A percentile compares a stretch with the other conserved stretches of the same genome.
These are phyloP conservation scores for Aureobasidium vineae DNA, from an alignment of 2,329 filamentous ascomycete genomes.

Conservation along the genomic window DNA sequence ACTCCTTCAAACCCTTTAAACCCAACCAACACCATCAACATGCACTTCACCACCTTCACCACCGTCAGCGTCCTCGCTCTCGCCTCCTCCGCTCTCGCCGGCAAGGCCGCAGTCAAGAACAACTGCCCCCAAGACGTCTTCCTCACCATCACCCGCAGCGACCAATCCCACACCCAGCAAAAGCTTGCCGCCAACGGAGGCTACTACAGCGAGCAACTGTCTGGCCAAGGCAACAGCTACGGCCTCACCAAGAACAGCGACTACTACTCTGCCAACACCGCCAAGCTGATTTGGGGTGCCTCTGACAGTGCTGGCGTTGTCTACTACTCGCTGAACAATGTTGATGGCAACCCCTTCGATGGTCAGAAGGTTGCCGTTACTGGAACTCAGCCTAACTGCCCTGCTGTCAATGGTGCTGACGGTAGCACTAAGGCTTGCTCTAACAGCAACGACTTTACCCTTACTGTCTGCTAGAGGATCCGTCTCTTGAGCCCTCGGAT, in stretches of 20 bases:
- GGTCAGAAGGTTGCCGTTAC: slow-evolving; percentile 30
- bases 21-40: slow-evolving; percentile 27
- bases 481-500: not conserved
- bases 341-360: slow-evolving; percentile 35
- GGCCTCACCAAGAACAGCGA: slow-evolving; percentile 34
- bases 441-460: slow-evolving; percentile 23
- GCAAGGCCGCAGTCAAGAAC: slow-evolving; percentile 33
- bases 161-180: slow-evolving; percentile 29
- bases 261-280: slow-evolving; percentile 32
- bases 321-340: slow-evolving; percentile 36
- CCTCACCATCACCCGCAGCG: slow-evolving; percentile 34
- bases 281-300: slow-evolving; percentile 36
- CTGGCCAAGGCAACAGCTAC: slow-evolving; percentile 36
- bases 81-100: slow-evolving; percentile 29
- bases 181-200: slow-evolving; percentile 30
- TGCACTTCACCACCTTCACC: slow-evolving; percentile 30
- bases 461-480: slow-evolving; percentile 22
- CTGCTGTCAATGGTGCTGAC: slow-evolving; percentile 8
- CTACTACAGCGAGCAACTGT: slow-evolving; percentile 31
- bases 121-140: slow-evolving; percentile 34
- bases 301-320: slow-evolving; percentile 28
- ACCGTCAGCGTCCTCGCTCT: slow-evolving; percentile 28
- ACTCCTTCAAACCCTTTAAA: not conserved
- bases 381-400: slow-evolving; percentile 7
- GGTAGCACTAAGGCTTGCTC: slow-evolving; percentile 27